A percentile compares a stretch with the other conserved stretches of the same genome.
phyloP scores from a whole-genome alignment of 768 basidiomycete species.

The Boletus pseudopeckii region DNA sequence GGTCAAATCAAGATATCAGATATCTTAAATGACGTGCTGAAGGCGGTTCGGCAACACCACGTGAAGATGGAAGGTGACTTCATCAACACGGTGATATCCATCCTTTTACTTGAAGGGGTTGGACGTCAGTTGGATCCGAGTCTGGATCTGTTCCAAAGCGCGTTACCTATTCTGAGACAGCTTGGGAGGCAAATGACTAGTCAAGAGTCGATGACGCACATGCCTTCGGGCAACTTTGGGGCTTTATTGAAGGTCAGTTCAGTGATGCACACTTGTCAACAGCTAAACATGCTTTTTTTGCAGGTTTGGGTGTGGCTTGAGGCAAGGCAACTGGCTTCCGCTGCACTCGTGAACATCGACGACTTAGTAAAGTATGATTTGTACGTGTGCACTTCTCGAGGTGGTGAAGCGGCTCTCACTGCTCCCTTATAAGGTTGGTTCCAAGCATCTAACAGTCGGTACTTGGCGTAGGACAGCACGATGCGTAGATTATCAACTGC shows the following conservation, averaged over 20 bases:
- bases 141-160: conserved; percentile 93
- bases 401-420: conserved; percentile 11
- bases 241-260: conserved; percentile 79
- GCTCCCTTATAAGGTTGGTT: conserved; percentile 42
- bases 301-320: conserved; percentile 94
- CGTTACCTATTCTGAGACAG: conserved; percentile 89
- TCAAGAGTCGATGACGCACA: conserved; percentile 55
- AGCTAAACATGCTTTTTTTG: conserved; percentile 3
- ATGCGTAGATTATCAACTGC: conserved; percentile 17
- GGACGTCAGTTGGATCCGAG: conserved; percentile 90
- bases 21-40: conserved; percentile 84
- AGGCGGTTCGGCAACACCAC: conserved; percentile 83
- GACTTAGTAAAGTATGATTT: conserved; percentile 84
- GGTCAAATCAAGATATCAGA: conserved; percentile 97
- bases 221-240: conserved; percentile 71
- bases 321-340: conserved; percentile 80
- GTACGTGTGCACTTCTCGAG: conserved; percentile 44
- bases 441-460: conserved; percentile 40
- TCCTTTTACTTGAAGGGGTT: conserved; percentile 91
- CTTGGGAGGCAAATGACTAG: conserved; percentile 89
- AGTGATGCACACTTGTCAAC: not conserved
- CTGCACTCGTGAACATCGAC: conserved; percentile 78
- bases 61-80: conserved; percentile 99
- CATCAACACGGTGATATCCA: conserved; percentile 95
- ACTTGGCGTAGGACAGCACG: not conserved